Evolutionary conservation across 768 basidiomycete genomes (phyloP).

Genomic region (Tricholoma saponaceum): DNA sequence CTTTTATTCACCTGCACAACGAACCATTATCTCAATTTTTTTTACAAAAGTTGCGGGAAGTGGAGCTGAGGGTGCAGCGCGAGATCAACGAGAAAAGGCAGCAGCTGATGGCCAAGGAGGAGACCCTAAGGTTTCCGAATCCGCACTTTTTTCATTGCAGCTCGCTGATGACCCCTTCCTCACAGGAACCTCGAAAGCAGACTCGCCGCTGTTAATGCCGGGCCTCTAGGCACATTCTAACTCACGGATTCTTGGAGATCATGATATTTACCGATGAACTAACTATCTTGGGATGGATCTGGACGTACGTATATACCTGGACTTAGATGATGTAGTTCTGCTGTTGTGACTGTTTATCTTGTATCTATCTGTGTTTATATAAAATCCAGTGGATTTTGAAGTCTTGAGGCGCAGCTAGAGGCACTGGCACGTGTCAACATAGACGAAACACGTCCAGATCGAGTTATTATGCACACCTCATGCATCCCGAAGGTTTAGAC

Average conservation of each 20-base stretch:
- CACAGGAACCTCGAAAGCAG: constrained; percentile 55
- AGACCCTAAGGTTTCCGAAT: constrained; percentile 56
- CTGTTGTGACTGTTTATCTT: constrained; percentile 1
- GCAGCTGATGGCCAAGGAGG: constrained; percentile 83
- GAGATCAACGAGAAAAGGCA: constrained; percentile 88
- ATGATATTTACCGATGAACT: neutral
- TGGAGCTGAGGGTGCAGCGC: constrained; percentile 81
- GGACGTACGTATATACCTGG: constrained; percentile 10
- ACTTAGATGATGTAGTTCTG: constrained; percentile 4
- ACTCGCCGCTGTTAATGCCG: constrained; percentile 45
- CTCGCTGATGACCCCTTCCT: neutral
- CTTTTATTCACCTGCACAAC: neutral
- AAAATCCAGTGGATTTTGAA: too few relatives aligned
- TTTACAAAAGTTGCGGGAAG: constrained; percentile 62
- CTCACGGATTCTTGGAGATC: neutral
- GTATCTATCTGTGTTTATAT: neutral
- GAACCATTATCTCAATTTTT: neutral
- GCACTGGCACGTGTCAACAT: neutral
- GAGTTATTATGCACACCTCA: constrained; percentile 19
- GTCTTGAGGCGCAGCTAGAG: too few relatives aligned
- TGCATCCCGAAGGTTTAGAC: constrained; percentile 48
- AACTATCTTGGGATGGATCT: constrained; percentile 14
- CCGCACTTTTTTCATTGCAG: neutral
- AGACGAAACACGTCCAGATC: neutral
- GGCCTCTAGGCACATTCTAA: constrained; percentile 14